These are phyloP conservation scores for Coniosporium tulheliwenetii DNA, from an alignment of 2,329 filamentous ascomycete species.

Conservation along the genomic window DNA sequence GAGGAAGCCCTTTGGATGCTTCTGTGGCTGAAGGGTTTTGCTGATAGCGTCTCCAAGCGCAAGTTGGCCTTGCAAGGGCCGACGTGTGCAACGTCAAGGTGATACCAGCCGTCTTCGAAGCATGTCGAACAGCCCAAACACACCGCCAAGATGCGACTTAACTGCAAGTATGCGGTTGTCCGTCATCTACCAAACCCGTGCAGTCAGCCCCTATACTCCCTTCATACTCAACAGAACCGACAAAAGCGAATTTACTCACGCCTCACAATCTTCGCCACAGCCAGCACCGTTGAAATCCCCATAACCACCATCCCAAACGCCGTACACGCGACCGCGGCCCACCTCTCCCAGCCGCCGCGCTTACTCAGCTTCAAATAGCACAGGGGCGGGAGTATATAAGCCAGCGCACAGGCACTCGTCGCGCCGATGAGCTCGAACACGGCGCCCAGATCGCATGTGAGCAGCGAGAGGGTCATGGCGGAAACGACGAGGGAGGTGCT, in stretches of 20 bases:
- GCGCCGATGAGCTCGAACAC: slow-evolving; percentile 95
- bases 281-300: slow-evolving; percentile 62
- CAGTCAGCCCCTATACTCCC: too few species aligned
- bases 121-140: too few species aligned
- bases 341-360: slow-evolving; percentile 50
- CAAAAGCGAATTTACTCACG: slow-evolving; percentile 6
- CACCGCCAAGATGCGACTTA: too few species aligned
- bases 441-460: slow-evolving; percentile 84
- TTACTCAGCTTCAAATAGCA: slow-evolving; percentile 91
- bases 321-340: slow-evolving; percentile 56
- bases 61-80: too few species aligned
- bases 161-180: too few species aligned
- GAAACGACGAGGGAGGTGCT: slow-evolving; percentile 66
- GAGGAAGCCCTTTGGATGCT: too few species aligned
- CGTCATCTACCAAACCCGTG: too few species aligned
- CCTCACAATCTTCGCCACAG: slow-evolving; percentile 47
- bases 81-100: too few species aligned
- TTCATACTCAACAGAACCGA: too few species aligned
- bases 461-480: slow-evolving; percentile 60
- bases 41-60: too few species aligned
- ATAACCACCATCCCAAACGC: slow-evolving; percentile 69
- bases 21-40: too few species aligned
- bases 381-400: slow-evolving; percentile 86
- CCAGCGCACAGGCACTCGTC: slow-evolving; percentile 83
- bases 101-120: too few species aligned